Conservation (phyloP, 768 basidiomycete species). For the Boletus tomentosulus region DNA sequence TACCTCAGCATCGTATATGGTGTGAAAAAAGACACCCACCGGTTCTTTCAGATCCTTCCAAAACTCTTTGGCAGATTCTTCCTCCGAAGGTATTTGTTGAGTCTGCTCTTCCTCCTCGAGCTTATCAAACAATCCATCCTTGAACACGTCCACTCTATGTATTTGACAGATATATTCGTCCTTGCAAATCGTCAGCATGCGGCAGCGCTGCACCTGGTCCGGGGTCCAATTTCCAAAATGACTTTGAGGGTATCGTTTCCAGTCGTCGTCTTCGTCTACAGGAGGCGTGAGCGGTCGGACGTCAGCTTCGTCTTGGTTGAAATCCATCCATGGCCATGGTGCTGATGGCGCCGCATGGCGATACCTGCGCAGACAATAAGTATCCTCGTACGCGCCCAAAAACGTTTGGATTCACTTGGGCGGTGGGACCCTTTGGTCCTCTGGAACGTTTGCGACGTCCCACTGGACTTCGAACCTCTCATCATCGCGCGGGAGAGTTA, state of each 20-base stretch:
- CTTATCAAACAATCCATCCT: conserved; percentile 15
- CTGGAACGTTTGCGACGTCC: conserved; percentile 14
- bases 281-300: conserved; percentile 8
- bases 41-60: conserved; percentile 28
- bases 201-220: conserved; percentile 35
- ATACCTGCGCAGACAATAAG: conserved; percentile 27
- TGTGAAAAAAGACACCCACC: conserved; percentile 16
- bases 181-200: conserved; percentile 28
- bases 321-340: conserved; percentile 43
- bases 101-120: not conserved
- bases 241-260: conserved; percentile 46
- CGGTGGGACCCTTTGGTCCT: conserved; percentile 16
- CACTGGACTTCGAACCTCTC: not conserved
- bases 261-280: conserved; percentile 4
- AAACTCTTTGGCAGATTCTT: conserved; percentile 7
- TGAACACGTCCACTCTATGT: conserved; percentile 20
- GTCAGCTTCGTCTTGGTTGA: conserved; percentile 20
- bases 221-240: conserved; percentile 55
- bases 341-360: conserved; percentile 38
- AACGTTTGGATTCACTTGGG: conserved; percentile 17
- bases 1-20: not conserved
- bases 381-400: not conserved
- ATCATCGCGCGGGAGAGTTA: not conserved
- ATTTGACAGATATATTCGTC: conserved; percentile 12
- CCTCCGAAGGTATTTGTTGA: conserved; percentile 17